A percentile compares a stretch with the other conserved stretches of the same genome.
These are phyloP conservation scores for Platismatia glauca DNA, from an alignment of 495 filamentous ascomycete genomes.

Conservation along the genomic window DNA sequence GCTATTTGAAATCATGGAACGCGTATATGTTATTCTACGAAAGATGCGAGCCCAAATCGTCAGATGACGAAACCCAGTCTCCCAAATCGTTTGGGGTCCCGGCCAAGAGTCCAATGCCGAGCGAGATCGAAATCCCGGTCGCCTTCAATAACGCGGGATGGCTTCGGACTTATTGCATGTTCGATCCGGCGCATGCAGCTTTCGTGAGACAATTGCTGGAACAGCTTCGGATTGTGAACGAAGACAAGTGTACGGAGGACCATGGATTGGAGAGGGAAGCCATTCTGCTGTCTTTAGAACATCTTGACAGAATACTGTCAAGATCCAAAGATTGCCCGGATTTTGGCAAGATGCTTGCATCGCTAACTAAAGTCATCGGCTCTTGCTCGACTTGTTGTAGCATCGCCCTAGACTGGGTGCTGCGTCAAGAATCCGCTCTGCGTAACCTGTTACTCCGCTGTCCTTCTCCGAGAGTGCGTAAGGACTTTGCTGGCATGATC, in stretches of 20 bases:
- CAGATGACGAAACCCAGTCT: conserved; percentile 26
- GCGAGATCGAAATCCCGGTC: conserved; percentile 51
- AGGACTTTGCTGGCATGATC: conserved; percentile 47
- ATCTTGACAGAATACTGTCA: conserved; percentile 70
- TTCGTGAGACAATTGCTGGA: conserved; percentile 57
- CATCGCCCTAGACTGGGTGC: conserved; percentile 56
- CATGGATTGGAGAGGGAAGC: conserved; percentile 51
- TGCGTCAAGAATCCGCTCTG: conserved; percentile 44
- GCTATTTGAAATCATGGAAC: conserved; percentile 62
- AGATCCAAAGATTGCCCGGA: conserved; percentile 60
- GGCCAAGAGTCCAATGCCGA: conserved; percentile 48
- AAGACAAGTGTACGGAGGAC: conserved; percentile 37
- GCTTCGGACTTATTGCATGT: conserved; percentile 71
- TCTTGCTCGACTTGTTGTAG: conserved; percentile 48
- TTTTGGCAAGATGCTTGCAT: conserved; percentile 46
- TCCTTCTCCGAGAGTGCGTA: conserved; percentile 50
- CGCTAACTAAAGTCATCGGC: conserved; percentile 46
- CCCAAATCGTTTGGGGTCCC: conserved; percentile 35
- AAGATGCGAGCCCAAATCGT: conserved; percentile 56
- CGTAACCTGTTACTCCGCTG: conserved; percentile 61
- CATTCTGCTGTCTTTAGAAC: conserved; percentile 59
- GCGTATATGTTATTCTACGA: conserved; percentile 99
- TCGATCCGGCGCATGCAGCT: conserved; percentile 59
- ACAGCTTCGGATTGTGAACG: conserved; percentile 36
- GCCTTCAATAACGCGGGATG: conserved; percentile 61